A percentile compares a stretch with the other conserved stretches of the same genome.
These are phyloP conservation scores for Aechmea fasciata DNA, from an alignment of 176 grass and related monocot genomes.

Conservation along the genomic window DNA sequence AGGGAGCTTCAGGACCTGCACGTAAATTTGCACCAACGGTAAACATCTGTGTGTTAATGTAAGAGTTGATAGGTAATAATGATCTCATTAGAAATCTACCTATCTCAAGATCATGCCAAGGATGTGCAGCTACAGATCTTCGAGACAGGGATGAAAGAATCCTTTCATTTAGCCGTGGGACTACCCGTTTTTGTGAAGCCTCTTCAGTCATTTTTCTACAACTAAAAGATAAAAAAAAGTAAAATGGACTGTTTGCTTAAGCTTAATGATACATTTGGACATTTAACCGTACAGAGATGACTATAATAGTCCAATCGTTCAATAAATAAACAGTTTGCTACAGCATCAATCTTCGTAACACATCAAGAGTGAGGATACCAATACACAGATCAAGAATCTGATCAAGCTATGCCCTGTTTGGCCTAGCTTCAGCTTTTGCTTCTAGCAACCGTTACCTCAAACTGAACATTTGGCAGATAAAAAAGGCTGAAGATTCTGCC, in stretches of 20 bases:
- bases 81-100: background rate
- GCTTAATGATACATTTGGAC: background rate
- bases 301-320: background rate
- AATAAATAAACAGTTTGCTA: too few species aligned
- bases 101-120: constrained; percentile 3
- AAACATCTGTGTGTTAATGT: background rate
- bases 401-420: too few species aligned
- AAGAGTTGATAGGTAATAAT: background rate
- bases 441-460: too few species aligned
- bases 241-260: background rate
- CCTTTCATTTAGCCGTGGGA: background rate
- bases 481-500: too few species aligned
- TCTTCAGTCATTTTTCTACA: constrained; percentile 1
- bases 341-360: too few species aligned
- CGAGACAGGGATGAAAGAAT: background rate
- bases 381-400: too few species aligned
- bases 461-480: too few species aligned
- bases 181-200: background rate
- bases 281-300: background rate
- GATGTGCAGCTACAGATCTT: constrained; percentile 1
- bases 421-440: too few species aligned
- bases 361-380: too few species aligned
- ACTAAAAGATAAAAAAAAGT: background rate
- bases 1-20: constrained; percentile 56
- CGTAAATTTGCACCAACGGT: background rate